These are phyloP conservation scores for Fagopyrum homotropicum DNA, from an alignment of 148 eudicot genomes.

Conservation along the genomic window DNA sequence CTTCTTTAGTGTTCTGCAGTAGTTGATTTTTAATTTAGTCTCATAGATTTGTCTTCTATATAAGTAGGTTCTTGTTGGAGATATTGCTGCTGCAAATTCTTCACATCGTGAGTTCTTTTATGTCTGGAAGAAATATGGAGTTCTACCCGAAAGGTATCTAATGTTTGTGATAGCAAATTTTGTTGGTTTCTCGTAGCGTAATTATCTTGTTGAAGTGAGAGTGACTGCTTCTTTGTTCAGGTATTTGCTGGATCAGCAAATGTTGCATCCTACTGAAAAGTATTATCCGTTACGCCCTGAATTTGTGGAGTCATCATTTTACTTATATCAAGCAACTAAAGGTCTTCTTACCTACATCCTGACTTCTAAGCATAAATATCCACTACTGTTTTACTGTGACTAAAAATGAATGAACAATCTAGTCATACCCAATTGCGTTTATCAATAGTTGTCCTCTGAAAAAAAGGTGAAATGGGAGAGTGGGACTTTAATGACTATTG, in stretches of 20 bases:
- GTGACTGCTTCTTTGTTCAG: constrained; percentile 24
- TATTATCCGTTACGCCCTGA: constrained; percentile 98
- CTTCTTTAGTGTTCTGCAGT: not conserved
- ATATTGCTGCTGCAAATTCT: constrained; percentile 81
- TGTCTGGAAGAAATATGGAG: constrained; percentile 87
- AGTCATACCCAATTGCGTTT: not conserved
- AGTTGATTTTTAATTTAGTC: not conserved
- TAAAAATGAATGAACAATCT: not conserved
- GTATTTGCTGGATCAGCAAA: constrained; percentile 86
- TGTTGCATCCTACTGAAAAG: constrained; percentile 92
- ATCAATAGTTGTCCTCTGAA: not conserved
- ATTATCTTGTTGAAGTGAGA: constrained; percentile 9
- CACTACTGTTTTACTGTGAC: not conserved
- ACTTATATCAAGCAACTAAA: constrained; percentile 95
- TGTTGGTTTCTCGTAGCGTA: not conserved
- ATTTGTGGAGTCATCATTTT: constrained; percentile 92
- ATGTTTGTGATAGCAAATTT: not conserved
- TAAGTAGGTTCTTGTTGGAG: constrained; percentile 87
- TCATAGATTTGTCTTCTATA: constrained; percentile 15
- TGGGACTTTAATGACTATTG: too few relatives aligned
- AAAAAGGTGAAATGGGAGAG: not conserved
- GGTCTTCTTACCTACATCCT: constrained; percentile 27
- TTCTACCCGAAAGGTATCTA: constrained; percentile 80
- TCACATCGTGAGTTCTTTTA: constrained; percentile 87
- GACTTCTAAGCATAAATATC: not conserved